phyloP scores from a whole-genome alignment of 2,329 filamentous ascomycete species.

The Monilinia polystroma region DNA sequence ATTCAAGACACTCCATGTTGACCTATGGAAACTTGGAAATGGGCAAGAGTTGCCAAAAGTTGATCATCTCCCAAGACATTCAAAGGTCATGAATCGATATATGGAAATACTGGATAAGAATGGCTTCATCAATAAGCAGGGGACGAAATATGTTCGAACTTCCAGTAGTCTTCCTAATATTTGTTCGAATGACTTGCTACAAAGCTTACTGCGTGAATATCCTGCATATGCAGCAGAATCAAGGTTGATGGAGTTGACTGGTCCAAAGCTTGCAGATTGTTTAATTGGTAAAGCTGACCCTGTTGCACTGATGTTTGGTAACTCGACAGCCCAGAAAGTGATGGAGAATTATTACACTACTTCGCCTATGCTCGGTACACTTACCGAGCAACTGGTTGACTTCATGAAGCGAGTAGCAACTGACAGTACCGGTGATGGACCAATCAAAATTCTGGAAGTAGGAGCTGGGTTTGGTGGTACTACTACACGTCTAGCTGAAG shows the following conservation, averaged over 20 bases:
- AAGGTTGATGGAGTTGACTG: slow-evolving; percentile 29
- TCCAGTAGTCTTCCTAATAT: neutral
- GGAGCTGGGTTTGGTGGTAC: slow-evolving; percentile 44
- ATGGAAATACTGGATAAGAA: slow-evolving; percentile 35
- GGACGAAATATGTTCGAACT: slow-evolving; percentile 22
- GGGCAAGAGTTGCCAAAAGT: slow-evolving; percentile 32
- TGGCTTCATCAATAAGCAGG: slow-evolving; percentile 25
- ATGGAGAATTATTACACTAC: slow-evolving; percentile 31
- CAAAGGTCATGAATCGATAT: slow-evolving; percentile 35
- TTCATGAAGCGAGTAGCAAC: neutral
- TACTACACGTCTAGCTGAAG: slow-evolving; percentile 9
- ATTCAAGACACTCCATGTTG: slow-evolving; percentile 36
- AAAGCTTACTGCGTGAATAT: slow-evolving; percentile 34
- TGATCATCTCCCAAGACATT: slow-evolving; percentile 33
- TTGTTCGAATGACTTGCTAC: neutral
- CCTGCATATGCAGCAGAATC: slow-evolving; percentile 38
- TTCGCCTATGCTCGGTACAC: slow-evolving; percentile 11
- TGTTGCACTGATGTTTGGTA: slow-evolving; percentile 34
- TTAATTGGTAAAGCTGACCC: slow-evolving; percentile 31
- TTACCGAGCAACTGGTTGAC: slow-evolving; percentile 2
- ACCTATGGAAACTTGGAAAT: slow-evolving; percentile 26
- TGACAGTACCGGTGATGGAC: neutral
- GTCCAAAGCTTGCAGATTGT: slow-evolving; percentile 29
- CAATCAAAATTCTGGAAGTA: slow-evolving; percentile 39
- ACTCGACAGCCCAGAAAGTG: slow-evolving; percentile 24